A percentile compares a stretch with the other conserved stretches of the same genome.
phyloP scores from a whole-genome alignment of 2,329 filamentous ascomycete genomes.

The Teratosphaeria gauchensis region DNA sequence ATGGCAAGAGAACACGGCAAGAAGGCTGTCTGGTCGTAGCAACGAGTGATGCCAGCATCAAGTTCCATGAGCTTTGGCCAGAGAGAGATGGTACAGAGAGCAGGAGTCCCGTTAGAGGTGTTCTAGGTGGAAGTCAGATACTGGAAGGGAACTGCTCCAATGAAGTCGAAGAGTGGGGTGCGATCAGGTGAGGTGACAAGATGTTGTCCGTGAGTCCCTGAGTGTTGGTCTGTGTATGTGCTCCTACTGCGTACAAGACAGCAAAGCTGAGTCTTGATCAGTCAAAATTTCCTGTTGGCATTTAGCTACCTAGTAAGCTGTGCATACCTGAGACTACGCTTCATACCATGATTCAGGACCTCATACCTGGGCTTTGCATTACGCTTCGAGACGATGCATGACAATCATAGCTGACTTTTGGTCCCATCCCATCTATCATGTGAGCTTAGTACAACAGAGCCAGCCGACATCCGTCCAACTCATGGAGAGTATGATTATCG shows the following conservation, averaged over 20 bases:
- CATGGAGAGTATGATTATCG: too few relatives aligned
- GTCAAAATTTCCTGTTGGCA: neutral
- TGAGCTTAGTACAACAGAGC: too few relatives aligned
- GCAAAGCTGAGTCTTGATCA: neutral
- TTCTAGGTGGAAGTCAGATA: conserved; percentile 75
- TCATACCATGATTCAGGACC: neutral
- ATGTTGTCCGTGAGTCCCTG: neutral
- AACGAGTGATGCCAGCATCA: conserved; percentile 82
- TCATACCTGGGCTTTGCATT: neutral
- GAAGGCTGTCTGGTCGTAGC: conserved; percentile 87
- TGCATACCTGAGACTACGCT: neutral
- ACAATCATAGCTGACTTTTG: too few relatives aligned
- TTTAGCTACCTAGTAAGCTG: neutral
- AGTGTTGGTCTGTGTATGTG: neutral
- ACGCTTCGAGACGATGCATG: too few relatives aligned
- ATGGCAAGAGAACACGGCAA: conserved; percentile 48
- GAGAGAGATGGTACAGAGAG: conserved; percentile 34
- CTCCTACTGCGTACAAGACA: neutral
- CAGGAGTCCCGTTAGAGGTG: conserved; percentile 29
- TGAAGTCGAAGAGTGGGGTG: conserved; percentile 50
- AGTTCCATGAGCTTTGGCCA: conserved; percentile 88
- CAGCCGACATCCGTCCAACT: too few relatives aligned
- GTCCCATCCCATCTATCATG: too few relatives aligned
- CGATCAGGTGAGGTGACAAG: conserved; percentile 28
- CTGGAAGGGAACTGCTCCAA: conserved; percentile 74